Evolutionary conservation across 2,329 filamentous ascomycete genomes (phyloP).

Genomic region (Curvularia spicifera): DNA sequence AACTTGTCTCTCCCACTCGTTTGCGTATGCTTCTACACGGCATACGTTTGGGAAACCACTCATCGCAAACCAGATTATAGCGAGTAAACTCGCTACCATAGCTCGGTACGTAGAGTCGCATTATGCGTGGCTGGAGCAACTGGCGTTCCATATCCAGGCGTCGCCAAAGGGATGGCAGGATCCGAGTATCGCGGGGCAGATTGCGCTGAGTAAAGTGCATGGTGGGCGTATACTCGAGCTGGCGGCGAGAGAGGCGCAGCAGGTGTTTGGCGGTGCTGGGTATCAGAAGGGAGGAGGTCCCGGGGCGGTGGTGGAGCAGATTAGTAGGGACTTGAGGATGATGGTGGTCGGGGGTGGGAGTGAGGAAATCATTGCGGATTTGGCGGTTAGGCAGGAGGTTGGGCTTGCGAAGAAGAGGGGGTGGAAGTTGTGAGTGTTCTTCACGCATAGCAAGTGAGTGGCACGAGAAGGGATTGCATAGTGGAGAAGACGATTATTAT

Average conservation of each 20-base stretch:
- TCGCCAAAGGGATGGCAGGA: slow-evolving; percentile 52
- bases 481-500: slow-evolving; percentile 1
- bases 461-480: neutral
- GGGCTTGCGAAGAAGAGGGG: slow-evolving; percentile 50
- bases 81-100: slow-evolving; percentile 65
- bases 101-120: slow-evolving; percentile 66
- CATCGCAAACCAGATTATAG: slow-evolving; percentile 65
- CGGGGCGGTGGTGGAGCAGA: slow-evolving; percentile 60
- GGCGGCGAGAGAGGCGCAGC: slow-evolving; percentile 61
- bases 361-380: slow-evolving; percentile 62
- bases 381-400: slow-evolving; percentile 59
- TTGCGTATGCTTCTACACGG: slow-evolving; percentile 59
- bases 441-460: neutral
- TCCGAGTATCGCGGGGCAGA: slow-evolving; percentile 48
- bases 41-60: slow-evolving; percentile 66
- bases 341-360: slow-evolving; percentile 62
- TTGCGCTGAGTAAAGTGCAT: slow-evolving; percentile 57
- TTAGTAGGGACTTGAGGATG: slow-evolving; percentile 60
- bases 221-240: slow-evolving; percentile 59
- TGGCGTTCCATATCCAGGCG: slow-evolving; percentile 61
- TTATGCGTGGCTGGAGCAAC: slow-evolving; percentile 67
- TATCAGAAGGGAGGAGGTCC: slow-evolving; percentile 59
- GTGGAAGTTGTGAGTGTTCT: slow-evolving; percentile 48
- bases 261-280: slow-evolving; percentile 61
- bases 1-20: slow-evolving; percentile 61